phyloP scores from a whole-genome alignment of 2,329 filamentous ascomycete genomes.

The Clonostachys sp. region DNA sequence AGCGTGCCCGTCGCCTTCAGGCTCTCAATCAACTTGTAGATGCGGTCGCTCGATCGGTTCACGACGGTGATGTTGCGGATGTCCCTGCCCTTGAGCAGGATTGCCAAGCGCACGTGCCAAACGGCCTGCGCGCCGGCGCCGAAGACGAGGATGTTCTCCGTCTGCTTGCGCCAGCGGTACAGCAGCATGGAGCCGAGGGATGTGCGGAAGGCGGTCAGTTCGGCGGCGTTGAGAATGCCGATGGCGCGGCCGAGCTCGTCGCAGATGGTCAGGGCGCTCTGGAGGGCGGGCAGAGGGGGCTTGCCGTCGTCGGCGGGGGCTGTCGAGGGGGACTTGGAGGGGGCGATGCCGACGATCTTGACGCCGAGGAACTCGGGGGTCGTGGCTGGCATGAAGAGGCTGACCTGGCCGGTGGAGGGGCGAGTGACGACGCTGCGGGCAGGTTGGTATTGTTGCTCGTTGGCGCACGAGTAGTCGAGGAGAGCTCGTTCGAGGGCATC shows the following conservation, averaged over 20 bases:
- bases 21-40: constrained; percentile 11
- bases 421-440: constrained; percentile 9
- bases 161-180: constrained; percentile 30
- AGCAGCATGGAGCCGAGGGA: constrained; percentile 59
- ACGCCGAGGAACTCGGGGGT: constrained; percentile 10
- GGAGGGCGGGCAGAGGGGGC: neutral
- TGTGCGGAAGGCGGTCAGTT: constrained; percentile 66
- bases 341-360: constrained; percentile 13
- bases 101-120: constrained; percentile 64
- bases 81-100: constrained; percentile 36
- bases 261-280: constrained; percentile 51
- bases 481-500: constrained; percentile 2
- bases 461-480: constrained; percentile 7
- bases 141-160: constrained; percentile 13
- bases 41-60: constrained; percentile 18
- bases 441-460: constrained; percentile 13
- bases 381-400: constrained; percentile 14
- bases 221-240: constrained; percentile 63
- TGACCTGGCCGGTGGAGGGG: constrained; percentile 7
- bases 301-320: neutral
- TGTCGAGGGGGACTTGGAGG: neutral
- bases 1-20: constrained; percentile 5
- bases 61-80: constrained; percentile 21
- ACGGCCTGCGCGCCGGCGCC: constrained; percentile 27
- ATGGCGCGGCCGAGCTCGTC: constrained; percentile 52